Base-by-base conservation (phyloP, 1,284 basidiomycete species). In the Baeospora myosura region DNA sequence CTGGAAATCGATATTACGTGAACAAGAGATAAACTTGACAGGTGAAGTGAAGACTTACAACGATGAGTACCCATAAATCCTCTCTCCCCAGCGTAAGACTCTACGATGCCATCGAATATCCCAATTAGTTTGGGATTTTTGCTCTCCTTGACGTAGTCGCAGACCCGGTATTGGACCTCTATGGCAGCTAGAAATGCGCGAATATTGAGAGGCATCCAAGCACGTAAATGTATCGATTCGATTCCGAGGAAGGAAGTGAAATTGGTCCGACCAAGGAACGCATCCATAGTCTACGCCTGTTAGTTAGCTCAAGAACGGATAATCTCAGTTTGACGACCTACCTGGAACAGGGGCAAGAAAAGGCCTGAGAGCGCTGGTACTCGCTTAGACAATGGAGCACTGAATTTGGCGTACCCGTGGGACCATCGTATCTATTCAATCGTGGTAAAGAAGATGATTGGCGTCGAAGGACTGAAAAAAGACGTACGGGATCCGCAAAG, bases 61-160 rank as follows among this genome's bases (percentile, higher is more conserved):
- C 45, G 42, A 44, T 47, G 45, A 5, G 45, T 47, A 24, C 45
- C 45, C 45, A 47, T 47, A 23, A 47, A 47, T 8, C 45, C 45
- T 20, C 35, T 41, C 31, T 47, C 45, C 17, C 45, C 45, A 17
- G 40, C 42, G 39, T 47, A 47, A 17, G 31, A 40, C 32, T 43
- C 42, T 14, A 47, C 44, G 35, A 46, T 46, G 7, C 41, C 44
- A 39, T 46, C 44, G 16, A 46, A 35, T 1, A 46, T 41, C 8
- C 44, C 44, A 22, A 46, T 18, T 16, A 46, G 25, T 25, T 41
- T 16, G 4, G 32, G 33, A 36, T 46, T 41, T 7, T 36, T 30
- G 12, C 41, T 43, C 1, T n/a, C 30, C 21, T 46, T 43, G 24
- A 47, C 31, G 30, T 47, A 47, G 12, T 30, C 12, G 8, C 8